phyloP scores from a whole-genome alignment of 345 rosid species.

The Gossypium australe region DNA sequence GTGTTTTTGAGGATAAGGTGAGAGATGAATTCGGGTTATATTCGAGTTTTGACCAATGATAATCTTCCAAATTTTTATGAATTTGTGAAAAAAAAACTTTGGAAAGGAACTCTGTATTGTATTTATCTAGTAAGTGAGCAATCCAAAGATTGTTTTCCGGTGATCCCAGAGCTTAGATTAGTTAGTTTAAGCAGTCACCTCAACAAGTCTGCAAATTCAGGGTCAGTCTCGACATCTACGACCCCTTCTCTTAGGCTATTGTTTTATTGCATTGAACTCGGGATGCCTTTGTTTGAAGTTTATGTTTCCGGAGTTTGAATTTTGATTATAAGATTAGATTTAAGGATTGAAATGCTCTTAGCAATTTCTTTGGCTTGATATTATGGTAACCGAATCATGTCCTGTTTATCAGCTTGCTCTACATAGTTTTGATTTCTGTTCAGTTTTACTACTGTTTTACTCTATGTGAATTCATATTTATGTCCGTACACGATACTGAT shows the following conservation, averaged over 20 bases:
- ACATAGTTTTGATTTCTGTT: background rate
- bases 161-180: background rate
- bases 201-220: background rate
- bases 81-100: background rate
- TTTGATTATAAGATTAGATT: background rate
- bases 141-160: background rate
- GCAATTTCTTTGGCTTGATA: background rate
- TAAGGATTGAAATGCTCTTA: background rate
- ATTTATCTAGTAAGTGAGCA: background rate
- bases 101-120: background rate
- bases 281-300: background rate
- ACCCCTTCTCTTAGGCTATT: background rate
- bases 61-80: background rate
- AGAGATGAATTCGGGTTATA: background rate
- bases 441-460: background rate
- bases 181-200: background rate
- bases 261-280: background rate
- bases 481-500: background rate
- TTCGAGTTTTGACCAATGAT: background rate
- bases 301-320: background rate
- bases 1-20: background rate
- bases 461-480: background rate
- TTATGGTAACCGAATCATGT: background rate
- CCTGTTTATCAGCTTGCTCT: background rate
- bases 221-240: background rate